Evolutionary conservation across 257 asterid species (phyloP), one percentile per base, ranked within the genome.

Genomic region (Solanum sitiens): DNA sequence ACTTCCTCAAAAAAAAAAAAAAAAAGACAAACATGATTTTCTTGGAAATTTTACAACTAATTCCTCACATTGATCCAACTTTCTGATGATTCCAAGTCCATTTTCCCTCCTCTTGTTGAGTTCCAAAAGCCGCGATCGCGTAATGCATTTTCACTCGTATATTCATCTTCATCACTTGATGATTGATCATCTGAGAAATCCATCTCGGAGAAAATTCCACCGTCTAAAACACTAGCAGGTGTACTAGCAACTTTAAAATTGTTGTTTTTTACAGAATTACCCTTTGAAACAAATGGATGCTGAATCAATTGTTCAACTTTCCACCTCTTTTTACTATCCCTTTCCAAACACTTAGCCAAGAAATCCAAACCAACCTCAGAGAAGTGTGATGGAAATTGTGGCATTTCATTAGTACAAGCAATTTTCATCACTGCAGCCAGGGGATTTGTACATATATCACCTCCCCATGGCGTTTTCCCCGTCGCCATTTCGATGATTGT

Each of bases 401-500:
- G 97, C 9, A 89, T 47, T 18, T 83, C 91, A 6, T 90, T 50
- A 59, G 94, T 92, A 27, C 89, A 88, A 0, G 93, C 94, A 59
- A 93, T 91, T 88, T 70, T 90, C 33, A 94, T 39, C 67, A 93
- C n/a, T 9, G 83, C 86, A 65, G 91, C 93, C 90, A 90, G 79
- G 23, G 92, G 92, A 71, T 93, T 91, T 9, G 88, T 27, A 21
- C 42, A 42, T 10, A 40, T 75, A 18, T 88, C 89, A 11, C 77
- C 70, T 6, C 84, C 88, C 97, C 97, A 94, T 0, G 95, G 94
- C 0, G 93, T 91, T 85, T 83, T 82, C 1, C 96, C 97, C 0
- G 94, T 93, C 47, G 93, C 95, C 97, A 93, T 92, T 88, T 94
- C 97, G n/a, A 93, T 92, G 10, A 94, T 87, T 11, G 95, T 92